Conservation (phyloP, 2,329 filamentous ascomycete genomes). For the Colletotrichum incanum region DNA sequence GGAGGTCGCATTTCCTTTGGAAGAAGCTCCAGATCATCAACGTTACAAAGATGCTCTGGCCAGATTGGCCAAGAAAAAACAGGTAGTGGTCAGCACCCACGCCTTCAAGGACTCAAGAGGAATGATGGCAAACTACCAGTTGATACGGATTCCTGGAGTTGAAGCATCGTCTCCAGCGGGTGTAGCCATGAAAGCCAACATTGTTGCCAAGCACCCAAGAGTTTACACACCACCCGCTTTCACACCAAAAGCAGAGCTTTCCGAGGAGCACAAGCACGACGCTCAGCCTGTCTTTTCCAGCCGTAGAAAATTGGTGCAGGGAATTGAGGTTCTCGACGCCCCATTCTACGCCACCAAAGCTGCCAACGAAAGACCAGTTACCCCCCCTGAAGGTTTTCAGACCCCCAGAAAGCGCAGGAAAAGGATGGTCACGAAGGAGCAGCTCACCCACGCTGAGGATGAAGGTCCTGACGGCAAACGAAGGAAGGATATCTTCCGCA, state of each 20-base stretch:
- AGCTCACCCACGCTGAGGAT: constrained; percentile 34
- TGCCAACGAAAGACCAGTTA: constrained; percentile 31
- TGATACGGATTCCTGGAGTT: constrained; percentile 60
- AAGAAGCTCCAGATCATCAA: constrained; percentile 59
- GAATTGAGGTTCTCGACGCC: constrained; percentile 65
- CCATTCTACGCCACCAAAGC: constrained; percentile 61
- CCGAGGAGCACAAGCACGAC: constrained; percentile 44
- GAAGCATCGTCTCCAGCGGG: constrained; percentile 61
- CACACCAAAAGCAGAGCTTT: constrained; percentile 46
- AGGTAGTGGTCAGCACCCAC: constrained; percentile 59
- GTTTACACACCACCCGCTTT: constrained; percentile 60
- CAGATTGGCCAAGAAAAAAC: constrained; percentile 55
- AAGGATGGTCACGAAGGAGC: constrained; percentile 36
- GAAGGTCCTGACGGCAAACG: constrained; percentile 29
- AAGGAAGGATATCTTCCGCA: constrained; percentile 36
- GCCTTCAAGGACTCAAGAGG: constrained; percentile 60
- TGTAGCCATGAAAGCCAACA: constrained; percentile 60
- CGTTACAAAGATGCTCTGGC: constrained; percentile 57
- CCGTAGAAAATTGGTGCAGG: constrained; percentile 53
- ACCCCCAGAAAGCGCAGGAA: constrained; percentile 36
- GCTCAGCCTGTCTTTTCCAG: constrained; percentile 44
- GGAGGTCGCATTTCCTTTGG: constrained; percentile 56
- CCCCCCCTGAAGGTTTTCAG: constrained; percentile 21
- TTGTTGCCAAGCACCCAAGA: constrained; percentile 60
- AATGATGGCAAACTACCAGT: constrained; percentile 60